Evolutionary conservation across 164 flowering plant genomes (phyloP).

Genomic region (Vitis rupestris): DNA sequence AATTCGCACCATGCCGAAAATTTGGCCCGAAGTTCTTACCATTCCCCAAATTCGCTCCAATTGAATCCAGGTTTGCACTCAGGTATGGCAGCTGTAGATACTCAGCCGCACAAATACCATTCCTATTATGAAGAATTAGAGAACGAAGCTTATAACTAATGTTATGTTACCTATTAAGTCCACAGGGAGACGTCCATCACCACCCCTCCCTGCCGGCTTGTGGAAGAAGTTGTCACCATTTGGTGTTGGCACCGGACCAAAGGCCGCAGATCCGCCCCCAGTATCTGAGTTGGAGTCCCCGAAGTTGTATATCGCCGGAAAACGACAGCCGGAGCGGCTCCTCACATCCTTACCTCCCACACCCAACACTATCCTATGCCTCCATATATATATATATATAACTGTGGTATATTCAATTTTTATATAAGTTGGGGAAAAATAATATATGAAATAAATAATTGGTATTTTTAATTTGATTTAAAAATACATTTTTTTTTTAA

Average conservation of each 20-base stretch:
- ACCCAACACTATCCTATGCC: neutral
- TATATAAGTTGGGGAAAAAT: no score
- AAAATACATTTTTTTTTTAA: no score
- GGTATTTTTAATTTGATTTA: no score
- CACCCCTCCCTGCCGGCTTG: slow-evolving; percentile 45
- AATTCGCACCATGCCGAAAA: slow-evolving; percentile 50
- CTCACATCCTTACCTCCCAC: no score
- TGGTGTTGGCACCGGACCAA: slow-evolving; percentile 30
- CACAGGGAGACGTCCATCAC: slow-evolving; percentile 61
- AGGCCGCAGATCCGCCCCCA: slow-evolving; percentile 57
- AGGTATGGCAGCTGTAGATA: slow-evolving; percentile 34
- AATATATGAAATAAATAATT: no score
- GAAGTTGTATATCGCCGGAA: slow-evolving; percentile 49
- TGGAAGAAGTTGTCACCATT: slow-evolving; percentile 49
- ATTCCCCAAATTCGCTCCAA: slow-evolving; percentile 19
- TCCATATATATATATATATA: no score
- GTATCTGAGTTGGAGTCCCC: slow-evolving; percentile 73
- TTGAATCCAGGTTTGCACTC: slow-evolving; percentile 43
- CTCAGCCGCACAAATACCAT: slow-evolving; percentile 27
- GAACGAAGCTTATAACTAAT: neutral
- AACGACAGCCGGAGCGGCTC: slow-evolving; percentile 30
- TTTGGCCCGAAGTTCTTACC: neutral
- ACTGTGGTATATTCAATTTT: no score
- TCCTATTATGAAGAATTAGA: no score
- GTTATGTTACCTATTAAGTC: slow-evolving; percentile 55